Evolutionary conservation across 2,329 filamentous ascomycete genomes (phyloP).

Genomic region (Trematosphaeria pertusa): DNA sequence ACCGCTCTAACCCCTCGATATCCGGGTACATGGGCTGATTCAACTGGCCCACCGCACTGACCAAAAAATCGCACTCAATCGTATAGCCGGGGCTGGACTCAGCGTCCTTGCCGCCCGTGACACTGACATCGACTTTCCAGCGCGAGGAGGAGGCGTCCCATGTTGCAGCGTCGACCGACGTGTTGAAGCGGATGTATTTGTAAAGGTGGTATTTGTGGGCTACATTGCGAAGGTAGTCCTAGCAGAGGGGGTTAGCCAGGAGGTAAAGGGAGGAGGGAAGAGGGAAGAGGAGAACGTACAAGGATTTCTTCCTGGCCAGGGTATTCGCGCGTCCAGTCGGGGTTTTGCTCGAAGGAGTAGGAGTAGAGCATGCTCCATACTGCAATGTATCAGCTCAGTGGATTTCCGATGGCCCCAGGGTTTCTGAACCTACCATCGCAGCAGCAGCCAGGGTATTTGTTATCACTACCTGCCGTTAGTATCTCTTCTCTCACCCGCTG

Average conservation of each 20-base stretch:
- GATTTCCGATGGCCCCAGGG: neutral
- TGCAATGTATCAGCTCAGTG: conserved; percentile 6
- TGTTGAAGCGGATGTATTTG: conserved; percentile 65
- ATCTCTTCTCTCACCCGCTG: neutral
- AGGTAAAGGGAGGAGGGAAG: conserved; percentile 1
- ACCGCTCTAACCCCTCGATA: conserved; percentile 57
- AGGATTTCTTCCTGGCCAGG: conserved; percentile 67
- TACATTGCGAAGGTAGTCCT: conserved; percentile 61
- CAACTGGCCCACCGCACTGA: conserved; percentile 66
- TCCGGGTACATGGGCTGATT: conserved; percentile 61
- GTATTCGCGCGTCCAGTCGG: conserved; percentile 64
- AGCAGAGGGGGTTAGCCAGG: too few species aligned
- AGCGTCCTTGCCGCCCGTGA: conserved; percentile 61
- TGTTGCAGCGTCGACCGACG: conserved; percentile 57
- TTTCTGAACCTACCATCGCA: conserved; percentile 55
- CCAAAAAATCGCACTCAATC: conserved; percentile 62
- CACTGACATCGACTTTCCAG: conserved; percentile 59
- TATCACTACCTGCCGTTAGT: conserved; percentile 48
- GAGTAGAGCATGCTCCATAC: conserved; percentile 64
- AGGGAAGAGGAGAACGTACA: conserved; percentile 31
- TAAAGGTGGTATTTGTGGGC: conserved; percentile 63
- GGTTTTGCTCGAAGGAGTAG: conserved; percentile 67
- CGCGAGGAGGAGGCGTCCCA: conserved; percentile 63
- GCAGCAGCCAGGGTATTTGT: conserved; percentile 64
- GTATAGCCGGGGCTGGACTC: conserved; percentile 61